A percentile compares a stretch with the other conserved stretches of the same genome.
These are phyloP conservation scores for Euphorbia lathyris DNA, from an alignment of 345 rosid species.

Conservation along the genomic window DNA sequence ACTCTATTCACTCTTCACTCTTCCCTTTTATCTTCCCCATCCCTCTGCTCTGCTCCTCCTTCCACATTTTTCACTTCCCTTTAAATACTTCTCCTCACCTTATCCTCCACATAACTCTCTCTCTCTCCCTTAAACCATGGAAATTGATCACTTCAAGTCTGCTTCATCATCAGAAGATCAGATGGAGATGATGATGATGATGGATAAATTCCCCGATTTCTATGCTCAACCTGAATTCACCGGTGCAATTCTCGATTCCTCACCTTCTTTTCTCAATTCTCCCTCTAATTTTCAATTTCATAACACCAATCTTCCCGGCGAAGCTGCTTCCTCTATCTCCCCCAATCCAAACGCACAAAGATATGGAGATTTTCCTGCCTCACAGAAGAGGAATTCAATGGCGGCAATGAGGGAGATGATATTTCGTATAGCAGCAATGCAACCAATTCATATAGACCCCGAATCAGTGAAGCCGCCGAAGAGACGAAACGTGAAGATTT, in stretches of 20 bases:
- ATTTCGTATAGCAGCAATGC: conserved; percentile 68
- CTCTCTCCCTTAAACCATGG: conserved; percentile 28
- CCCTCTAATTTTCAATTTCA: conserved; percentile 19
- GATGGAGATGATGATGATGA: conserved; percentile 41
- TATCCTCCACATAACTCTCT: neutral
- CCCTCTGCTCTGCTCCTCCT: no score
- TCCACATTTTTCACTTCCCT: conserved; percentile 21
- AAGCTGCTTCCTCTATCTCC: conserved; percentile 1
- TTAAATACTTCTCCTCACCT: conserved; percentile 4
- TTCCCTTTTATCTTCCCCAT: conserved; percentile 37
- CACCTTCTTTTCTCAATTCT: neutral
- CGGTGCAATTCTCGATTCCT: conserved; percentile 23
- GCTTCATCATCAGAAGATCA: conserved; percentile 29
- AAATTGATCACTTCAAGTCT: conserved; percentile 34
- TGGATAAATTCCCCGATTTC: conserved; percentile 39
- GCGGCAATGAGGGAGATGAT: conserved; percentile 76
- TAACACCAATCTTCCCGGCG: conserved; percentile 18
- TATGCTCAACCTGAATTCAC: conserved; percentile 22
- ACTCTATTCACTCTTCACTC: conserved; percentile 23
- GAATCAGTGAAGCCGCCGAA: conserved; percentile 62
- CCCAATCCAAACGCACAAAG: conserved; percentile 12
- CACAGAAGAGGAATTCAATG: conserved; percentile 45
- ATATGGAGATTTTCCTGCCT: conserved; percentile 23
- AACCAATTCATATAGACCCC: conserved; percentile 64
- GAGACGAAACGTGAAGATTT: conserved; percentile 64